A percentile compares a stretch with the other conserved stretches of the same genome.
Conservation (phyloP, 768 basidiomycete genomes). For the Panaeolus cyanescens region DNA sequence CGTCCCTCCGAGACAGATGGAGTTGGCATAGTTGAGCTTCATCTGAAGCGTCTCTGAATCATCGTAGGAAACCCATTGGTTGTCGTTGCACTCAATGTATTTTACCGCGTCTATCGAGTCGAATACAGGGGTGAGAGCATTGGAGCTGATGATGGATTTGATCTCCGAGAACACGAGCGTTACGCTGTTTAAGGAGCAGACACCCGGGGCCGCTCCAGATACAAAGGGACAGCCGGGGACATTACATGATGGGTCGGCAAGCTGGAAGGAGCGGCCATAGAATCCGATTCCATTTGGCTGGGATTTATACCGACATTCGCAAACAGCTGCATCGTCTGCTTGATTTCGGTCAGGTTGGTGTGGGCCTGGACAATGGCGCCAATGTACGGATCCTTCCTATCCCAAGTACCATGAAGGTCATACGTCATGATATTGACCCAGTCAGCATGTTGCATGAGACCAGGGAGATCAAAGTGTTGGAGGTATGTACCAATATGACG, state of each 20-base stretch:
- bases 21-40: slow-evolving; percentile 20
- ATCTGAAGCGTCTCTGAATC: slow-evolving; percentile 16
- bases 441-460: slow-evolving; percentile 10
- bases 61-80: slow-evolving; percentile 23
- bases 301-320: slow-evolving; percentile 8
- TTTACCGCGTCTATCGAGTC: slow-evolving; percentile 17
- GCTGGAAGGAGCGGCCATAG: slow-evolving; percentile 18
- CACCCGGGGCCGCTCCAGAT: slow-evolving; percentile 10
- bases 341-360: slow-evolving; percentile 21
- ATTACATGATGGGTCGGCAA: slow-evolving; percentile 14
- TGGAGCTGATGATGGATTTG: slow-evolving; percentile 9
- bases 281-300: slow-evolving; percentile 18
- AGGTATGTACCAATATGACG: too few species aligned
- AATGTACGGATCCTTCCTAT: slow-evolving; percentile 13
- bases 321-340: slow-evolving; percentile 11
- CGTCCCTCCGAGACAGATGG: slow-evolving; percentile 17
- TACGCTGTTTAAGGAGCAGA: slow-evolving; percentile 10
- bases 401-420: slow-evolving; percentile 23
- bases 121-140: slow-evolving; percentile 4
- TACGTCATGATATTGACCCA: slow-evolving; percentile 23
- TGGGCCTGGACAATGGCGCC: slow-evolving; percentile 15
- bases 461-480: too few species aligned
- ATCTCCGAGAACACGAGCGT: slow-evolving; percentile 21
- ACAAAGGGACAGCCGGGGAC: slow-evolving; percentile 14
- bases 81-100: slow-evolving; percentile 7